Conservation (phyloP, 495 filamentous ascomycete genomes). For the Massariosphaeria phaeospora region DNA sequence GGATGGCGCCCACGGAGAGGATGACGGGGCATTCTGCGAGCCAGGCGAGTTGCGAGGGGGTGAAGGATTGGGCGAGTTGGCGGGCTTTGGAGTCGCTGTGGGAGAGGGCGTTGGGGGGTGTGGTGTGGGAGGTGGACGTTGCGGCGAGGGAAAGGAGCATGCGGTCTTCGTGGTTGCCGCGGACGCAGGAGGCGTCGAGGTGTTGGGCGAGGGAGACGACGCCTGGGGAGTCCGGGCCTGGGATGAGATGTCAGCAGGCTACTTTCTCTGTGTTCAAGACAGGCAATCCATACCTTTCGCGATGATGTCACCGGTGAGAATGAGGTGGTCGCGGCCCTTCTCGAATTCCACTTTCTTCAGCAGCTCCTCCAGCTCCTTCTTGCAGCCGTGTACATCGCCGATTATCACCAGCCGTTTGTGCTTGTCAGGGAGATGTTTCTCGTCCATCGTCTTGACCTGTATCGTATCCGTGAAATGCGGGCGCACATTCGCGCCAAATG, state of each 20-base stretch:
- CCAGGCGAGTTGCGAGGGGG: slow-evolving; percentile 62
- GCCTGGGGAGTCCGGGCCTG: slow-evolving; percentile 69
- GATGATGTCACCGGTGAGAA: slow-evolving; percentile 80
- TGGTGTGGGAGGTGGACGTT: slow-evolving; percentile 20
- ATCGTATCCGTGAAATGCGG: slow-evolving; percentile 49
- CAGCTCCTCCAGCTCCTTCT: slow-evolving; percentile 58
- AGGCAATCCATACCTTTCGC: slow-evolving; percentile 53
- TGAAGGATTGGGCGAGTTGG: slow-evolving; percentile 50
- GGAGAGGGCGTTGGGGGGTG: slow-evolving; percentile 31
- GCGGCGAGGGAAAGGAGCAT: slow-evolving; percentile 54
- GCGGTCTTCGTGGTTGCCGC: slow-evolving; percentile 91
- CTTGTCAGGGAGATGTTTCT: slow-evolving; percentile 24
- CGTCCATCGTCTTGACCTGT: slow-evolving; percentile 46
- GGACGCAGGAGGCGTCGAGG: slow-evolving; percentile 68
- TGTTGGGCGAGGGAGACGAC: slow-evolving; percentile 69
- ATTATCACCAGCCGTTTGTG: slow-evolving; percentile 60
- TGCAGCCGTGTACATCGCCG: slow-evolving; percentile 89
- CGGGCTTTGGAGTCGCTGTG: slow-evolving; percentile 44
- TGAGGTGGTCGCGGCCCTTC: slow-evolving; percentile 62
- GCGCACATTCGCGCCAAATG: slow-evolving; percentile 48
- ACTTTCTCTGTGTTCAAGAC: not conserved
- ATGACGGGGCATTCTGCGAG: slow-evolving; percentile 69
- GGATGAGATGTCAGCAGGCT: not conserved
- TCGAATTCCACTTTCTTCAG: slow-evolving; percentile 65
- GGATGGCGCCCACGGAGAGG: slow-evolving; percentile 59